A percentile compares a stretch with the other conserved stretches of the same genome.
Evolutionary conservation across 345 rosid genomes (phyloP).

Genomic region (Citrus hindsii): DNA sequence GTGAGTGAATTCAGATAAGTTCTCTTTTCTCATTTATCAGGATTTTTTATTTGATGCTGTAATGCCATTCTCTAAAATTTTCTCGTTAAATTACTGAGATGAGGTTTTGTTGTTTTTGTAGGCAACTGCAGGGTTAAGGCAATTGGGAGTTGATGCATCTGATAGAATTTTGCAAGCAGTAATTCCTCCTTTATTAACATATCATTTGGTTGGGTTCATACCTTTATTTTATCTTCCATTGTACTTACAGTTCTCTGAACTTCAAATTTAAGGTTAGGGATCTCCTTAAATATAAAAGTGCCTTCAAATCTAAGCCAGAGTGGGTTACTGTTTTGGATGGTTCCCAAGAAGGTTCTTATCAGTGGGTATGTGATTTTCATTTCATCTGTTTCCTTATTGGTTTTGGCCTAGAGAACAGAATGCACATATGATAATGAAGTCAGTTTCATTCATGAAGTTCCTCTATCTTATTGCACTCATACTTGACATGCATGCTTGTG

Average conservation of each 20-base stretch:
- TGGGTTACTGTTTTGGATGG: slow-evolving; percentile 88
- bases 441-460: neutral
- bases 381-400: neutral
- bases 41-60: neutral
- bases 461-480: neutral
- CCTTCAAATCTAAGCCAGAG: slow-evolving; percentile 55
- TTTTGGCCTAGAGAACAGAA: neutral
- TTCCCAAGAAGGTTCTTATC: slow-evolving; percentile 93
- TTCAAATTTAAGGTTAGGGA: slow-evolving; percentile 65
- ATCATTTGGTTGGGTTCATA: slow-evolving; percentile 12
- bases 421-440: neutral
- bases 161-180: slow-evolving; percentile 86
- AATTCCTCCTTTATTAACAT: slow-evolving; percentile 12
- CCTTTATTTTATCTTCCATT: slow-evolving; percentile 10
- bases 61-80: neutral
- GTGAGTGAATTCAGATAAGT: slow-evolving; percentile 36
- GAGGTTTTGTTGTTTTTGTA: slow-evolving; percentile 19
- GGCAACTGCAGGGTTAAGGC: slow-evolving; percentile 99
- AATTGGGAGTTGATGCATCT: slow-evolving; percentile 73
- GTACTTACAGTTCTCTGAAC: slow-evolving; percentile 9
- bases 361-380: slow-evolving; percentile 69
- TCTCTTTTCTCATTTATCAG: neutral
- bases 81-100: slow-evolving; percentile 10
- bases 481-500: neutral
- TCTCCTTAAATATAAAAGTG: slow-evolving; percentile 73